Base-by-base conservation (phyloP, 306 rosid genomes). In the Cicer cuneatum region DNA sequence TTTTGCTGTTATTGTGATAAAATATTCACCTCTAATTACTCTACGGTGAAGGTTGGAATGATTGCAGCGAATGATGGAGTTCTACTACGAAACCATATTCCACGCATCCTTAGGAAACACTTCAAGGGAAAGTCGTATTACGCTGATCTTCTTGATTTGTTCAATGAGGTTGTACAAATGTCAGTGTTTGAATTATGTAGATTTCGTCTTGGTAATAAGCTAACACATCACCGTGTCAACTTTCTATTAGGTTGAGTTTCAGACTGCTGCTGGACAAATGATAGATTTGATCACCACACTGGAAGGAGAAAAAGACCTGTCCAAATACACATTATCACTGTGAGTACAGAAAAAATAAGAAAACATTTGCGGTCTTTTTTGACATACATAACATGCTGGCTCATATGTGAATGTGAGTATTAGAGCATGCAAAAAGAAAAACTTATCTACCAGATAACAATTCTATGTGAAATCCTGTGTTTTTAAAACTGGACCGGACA, bases 231-330 rank as follows among this genome's bases (percentile, higher is more conserved):
- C 43, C 10, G 5, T 57, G 29, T 75, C 9, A 3, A 53, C 13
- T 84, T 74, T 72, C 24, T 48, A 43, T 81, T 74, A 93, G 96
- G 99, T 94, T 49, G 99, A 94, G 70, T 94, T 92, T 76, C 99
- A 92, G 84, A 94, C 99, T 53, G 88, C 95, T 77, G 88, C 92
- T 5, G 99, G 99, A 89, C 99, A 94, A 80, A 87, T 92, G 99
- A 92, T 94, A 47, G 99, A 94, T 84, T 79, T 94, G 76, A 94
- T 92, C 81, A 90, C 97, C 75, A 90, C 97, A 29, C 78, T 86
- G 35, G 95, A 90, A 81, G 97, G 99, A 76, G 99, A 90, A 80
- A 92, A 94, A 78, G 96, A 94, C 69, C 85, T 90, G 35, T 90
- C 92, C 15, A 94, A 94, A 75, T 92, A 88, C 89, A 87, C 97